Evolutionary conservation across 129 eudicot species (phyloP), one percentile per base, ranked within the genome.

Genomic region (Chrysanthemum seticuspe): DNA sequence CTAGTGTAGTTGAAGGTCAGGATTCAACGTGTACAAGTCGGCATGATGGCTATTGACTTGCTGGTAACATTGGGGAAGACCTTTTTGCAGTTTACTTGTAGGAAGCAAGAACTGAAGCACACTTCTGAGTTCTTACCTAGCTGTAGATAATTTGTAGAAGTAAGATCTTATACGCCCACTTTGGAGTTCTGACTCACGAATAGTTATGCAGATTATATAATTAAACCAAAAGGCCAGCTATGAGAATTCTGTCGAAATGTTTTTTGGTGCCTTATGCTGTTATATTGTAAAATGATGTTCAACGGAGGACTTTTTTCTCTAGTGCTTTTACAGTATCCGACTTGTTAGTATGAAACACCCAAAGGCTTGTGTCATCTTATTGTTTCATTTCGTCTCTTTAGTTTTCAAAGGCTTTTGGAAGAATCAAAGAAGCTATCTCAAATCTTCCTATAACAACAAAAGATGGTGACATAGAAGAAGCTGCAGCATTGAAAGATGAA

Each of bases 321-420:
- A 60, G 44, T 21, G 65, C n/a, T 21, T 2, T 12, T 25, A 55
- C 64, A 34, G 11, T 16, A 27, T 29, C 57, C 4, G 15, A 31
- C 6, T 12, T 19, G 36, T 62, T 6, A 29, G 7, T 29, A 12
- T 29, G 34, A 29, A 36, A 31, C 53, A 49, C 10, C 51, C 25
- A 25, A 70, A 53, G 44, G 13, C 25, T 65, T 63, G 10, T 13
- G 1, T 59, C 63, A 10, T 18, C 52, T 62, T 53, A 54, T 29
- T 44, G 13, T 64, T 54, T 71, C 2, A 15, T 78, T 23, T 73
- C 4, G 15, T 19, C 68, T 61, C 16, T 74, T 34, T 72, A 94
- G 99, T 94, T 94, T 74, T 94, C 99, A 25, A 90, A 88, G 87
- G 94, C 93, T 62, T 85, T 93, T 65, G 91, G 93, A 61, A 89